Conservation (phyloP, 2,329 filamentous ascomycete species). For the Trichoderma sp. region DNA sequence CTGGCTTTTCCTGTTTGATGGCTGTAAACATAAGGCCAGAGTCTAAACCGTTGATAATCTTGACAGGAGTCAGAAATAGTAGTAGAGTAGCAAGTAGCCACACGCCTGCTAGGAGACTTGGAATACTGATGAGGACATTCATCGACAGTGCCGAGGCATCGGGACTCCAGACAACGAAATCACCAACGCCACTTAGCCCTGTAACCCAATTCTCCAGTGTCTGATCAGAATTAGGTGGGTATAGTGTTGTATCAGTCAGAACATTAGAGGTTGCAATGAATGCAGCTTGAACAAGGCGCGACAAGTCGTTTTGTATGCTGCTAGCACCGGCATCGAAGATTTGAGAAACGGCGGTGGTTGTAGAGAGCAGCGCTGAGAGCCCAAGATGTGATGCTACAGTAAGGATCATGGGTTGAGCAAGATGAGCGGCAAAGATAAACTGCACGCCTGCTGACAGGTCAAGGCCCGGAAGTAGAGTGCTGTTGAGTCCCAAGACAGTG, state of each 20-base stretch:
- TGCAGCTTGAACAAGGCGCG: neutral
- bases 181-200: neutral
- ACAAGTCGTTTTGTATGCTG: slow-evolving; percentile 4
- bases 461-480: neutral
- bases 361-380: neutral
- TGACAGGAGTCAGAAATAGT: neutral
- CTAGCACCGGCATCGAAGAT: slow-evolving; percentile 2
- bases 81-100: neutral
- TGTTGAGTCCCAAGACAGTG: neutral
- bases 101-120: neutral
- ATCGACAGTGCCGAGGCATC: neutral
- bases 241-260: slow-evolving; percentile 3
- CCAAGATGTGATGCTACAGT: neutral
- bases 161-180: slow-evolving; percentile 5
- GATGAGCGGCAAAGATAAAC: neutral
- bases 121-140: neutral
- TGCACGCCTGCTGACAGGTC: neutral
- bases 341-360: neutral
- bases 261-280: slow-evolving; percentile 9
- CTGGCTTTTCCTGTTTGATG: neutral
- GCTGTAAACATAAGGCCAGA: neutral
- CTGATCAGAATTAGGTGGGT: neutral
- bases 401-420: neutral
- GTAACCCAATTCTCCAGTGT: neutral
- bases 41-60: neutral